Percentiles rank a stretch among this genome's conserved stretches.
Conservation (phyloP, 371 early-diverging fungal species). For the Phascolomyces articulosus region DNA sequence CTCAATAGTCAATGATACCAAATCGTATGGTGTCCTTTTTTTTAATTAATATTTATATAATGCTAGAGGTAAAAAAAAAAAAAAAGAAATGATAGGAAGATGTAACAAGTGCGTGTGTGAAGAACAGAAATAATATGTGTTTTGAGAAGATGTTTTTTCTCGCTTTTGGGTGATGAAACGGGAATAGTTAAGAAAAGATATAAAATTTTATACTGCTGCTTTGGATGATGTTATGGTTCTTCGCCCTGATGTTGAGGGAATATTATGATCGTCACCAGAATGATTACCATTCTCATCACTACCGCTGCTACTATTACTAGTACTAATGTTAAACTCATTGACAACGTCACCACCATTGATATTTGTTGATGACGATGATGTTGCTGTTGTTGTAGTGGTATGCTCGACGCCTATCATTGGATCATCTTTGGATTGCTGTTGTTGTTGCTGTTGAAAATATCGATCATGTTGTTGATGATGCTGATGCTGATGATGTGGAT, state of each 20-base stretch:
- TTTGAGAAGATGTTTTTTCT: too few relatives aligned
- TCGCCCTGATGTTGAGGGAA: neutral
- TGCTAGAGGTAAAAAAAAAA: too few relatives aligned
- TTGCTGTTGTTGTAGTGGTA: neutral
- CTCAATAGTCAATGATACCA: too few relatives aligned
- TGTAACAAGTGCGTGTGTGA: too few relatives aligned
- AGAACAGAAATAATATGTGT: too few relatives aligned
- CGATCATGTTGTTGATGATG: neutral
- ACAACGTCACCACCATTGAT: neutral
- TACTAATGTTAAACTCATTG: neutral
- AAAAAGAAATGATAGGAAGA: too few relatives aligned
- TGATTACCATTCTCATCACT: neutral
- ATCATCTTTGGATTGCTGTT: constrained; percentile 4
- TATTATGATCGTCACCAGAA: neutral
- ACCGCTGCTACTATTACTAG: neutral
- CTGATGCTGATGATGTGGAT: neutral
- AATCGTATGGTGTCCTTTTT: too few relatives aligned
- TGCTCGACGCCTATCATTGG: constrained; percentile 13
- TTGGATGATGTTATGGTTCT: neutral
- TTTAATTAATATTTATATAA: too few relatives aligned
- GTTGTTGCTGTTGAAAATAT: neutral
- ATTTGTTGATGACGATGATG: neutral
- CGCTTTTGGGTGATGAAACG: too few relatives aligned
- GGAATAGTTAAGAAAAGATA: neutral
- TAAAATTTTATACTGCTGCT: neutral